phyloP scores from a whole-genome alignment of 768 basidiomycete species.

The Amanita thiersii region DNA sequence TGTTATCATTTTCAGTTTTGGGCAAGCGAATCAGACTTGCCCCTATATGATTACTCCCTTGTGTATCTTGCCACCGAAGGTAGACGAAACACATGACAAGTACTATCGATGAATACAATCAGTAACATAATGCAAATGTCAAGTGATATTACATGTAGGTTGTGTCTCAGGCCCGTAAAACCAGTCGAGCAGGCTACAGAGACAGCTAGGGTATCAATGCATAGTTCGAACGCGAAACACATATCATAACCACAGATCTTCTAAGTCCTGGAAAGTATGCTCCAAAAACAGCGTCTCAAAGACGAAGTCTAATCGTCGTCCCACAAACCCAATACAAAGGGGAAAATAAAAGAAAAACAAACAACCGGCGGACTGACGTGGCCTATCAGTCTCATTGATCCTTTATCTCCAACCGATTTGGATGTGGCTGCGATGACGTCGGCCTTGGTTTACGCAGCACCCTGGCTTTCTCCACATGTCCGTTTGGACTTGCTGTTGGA shows the following conservation, averaged over 20 bases:
- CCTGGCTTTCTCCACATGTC: slow-evolving; percentile 1
- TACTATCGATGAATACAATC: slow-evolving; percentile 5
- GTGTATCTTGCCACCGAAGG: too few species aligned
- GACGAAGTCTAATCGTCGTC: slow-evolving; percentile 1
- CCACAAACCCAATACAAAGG: not conserved
- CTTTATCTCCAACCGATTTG: slow-evolving; percentile 1
- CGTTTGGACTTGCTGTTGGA: not conserved
- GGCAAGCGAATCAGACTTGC: too few species aligned
- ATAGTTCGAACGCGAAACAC: not conserved
- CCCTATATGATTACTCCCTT: too few species aligned
- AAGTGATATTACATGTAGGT: slow-evolving; percentile 7
- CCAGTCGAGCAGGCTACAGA: not conserved
- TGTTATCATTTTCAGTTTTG: too few species aligned
- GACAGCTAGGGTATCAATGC: slow-evolving; percentile 6
- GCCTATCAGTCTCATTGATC: not conserved
- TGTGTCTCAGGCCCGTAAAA: not conserved
- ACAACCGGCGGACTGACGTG: not conserved
- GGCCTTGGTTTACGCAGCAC: slow-evolving; percentile 8
- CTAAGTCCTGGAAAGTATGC: not conserved
- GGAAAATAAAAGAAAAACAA: not conserved
- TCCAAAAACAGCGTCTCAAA: not conserved
- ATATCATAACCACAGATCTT: not conserved
- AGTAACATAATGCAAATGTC: slow-evolving; percentile 1
- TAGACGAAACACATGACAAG: slow-evolving; percentile 4
- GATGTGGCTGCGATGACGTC: not conserved